Percentiles rank a stretch among this genome's conserved stretches.
phyloP scores from a whole-genome alignment of 2,329 filamentous ascomycete genomes.

The Neonectria magnoliae region DNA sequence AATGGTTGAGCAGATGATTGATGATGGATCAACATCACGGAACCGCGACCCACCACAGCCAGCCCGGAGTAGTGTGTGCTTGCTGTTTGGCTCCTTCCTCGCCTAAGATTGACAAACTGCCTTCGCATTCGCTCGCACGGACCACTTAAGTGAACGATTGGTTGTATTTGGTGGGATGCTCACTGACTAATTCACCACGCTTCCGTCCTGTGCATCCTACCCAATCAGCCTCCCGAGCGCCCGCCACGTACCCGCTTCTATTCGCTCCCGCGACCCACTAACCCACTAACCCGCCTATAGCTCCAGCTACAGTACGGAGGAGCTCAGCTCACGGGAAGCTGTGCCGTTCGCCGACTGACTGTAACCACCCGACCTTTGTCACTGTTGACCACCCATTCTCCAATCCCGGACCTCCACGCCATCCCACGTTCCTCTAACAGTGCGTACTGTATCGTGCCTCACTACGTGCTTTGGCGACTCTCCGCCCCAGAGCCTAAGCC shows the following conservation, averaged over 20 bases:
- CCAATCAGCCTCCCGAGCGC: background rate
- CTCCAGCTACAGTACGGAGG: background rate
- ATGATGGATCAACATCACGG: background rate
- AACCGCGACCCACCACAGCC: background rate
- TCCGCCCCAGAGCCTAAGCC: background rate
- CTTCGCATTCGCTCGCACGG: conserved; percentile 31
- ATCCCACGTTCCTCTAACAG: background rate
- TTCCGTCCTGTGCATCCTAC: background rate
- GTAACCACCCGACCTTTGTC: background rate
- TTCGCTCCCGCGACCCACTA: background rate
- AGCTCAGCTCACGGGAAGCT: background rate
- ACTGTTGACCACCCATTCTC: background rate
- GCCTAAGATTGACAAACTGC: background rate
- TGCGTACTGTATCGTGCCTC: background rate
- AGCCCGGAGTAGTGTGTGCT: no score
- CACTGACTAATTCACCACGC: conserved; percentile 9
- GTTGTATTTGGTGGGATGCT: background rate
- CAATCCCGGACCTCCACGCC: background rate
- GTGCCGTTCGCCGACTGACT: conserved; percentile 5
- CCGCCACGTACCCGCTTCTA: background rate
- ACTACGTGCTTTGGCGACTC: background rate
- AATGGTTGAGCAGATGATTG: background rate
- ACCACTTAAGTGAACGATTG: background rate
- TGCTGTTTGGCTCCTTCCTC: background rate
- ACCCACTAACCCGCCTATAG: background rate